Percentiles rank a stretch among this genome's conserved stretches.
Conservation (phyloP, 768 basidiomycete species). For the Lactarius pseudohatsudake region DNA sequence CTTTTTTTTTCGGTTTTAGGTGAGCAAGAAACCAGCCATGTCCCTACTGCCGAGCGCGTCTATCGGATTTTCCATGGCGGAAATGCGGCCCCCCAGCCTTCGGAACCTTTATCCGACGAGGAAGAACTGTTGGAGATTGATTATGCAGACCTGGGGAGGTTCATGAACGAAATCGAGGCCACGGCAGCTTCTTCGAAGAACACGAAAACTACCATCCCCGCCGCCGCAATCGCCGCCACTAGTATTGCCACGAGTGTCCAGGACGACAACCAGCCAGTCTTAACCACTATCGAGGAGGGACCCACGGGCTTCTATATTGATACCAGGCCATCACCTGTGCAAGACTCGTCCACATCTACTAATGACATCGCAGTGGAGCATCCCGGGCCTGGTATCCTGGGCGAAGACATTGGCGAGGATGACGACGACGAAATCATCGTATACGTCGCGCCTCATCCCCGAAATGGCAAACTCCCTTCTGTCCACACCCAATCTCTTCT, state of each 20-base stretch:
- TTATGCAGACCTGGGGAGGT: conserved; percentile 56
- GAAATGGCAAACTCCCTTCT: conserved; percentile 31
- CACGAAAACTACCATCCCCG: background rate
- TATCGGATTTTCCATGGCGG: conserved; percentile 57
- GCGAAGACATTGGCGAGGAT: conserved; percentile 36
- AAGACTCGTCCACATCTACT: background rate
- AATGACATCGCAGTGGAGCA: conserved; percentile 16
- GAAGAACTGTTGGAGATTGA: conserved; percentile 47
- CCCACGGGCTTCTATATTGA: conserved; percentile 44
- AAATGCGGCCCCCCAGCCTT: conserved; percentile 4
- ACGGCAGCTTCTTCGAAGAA: conserved; percentile 27
- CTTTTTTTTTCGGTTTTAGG: conserved; percentile 35
- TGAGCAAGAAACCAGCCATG: conserved; percentile 51
- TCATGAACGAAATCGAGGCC: conserved; percentile 45
- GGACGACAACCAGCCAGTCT: background rate
- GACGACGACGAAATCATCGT: conserved; percentile 79
- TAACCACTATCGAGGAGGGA: conserved; percentile 36
- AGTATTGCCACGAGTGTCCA: background rate
- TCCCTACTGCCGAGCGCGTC: conserved; percentile 72
- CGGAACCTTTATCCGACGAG: conserved; percentile 23
- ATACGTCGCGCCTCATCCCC: conserved; percentile 75
- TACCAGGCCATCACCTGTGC: conserved; percentile 26
- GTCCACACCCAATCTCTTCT: background rate
- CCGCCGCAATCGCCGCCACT: background rate
- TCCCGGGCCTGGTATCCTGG: conserved; percentile 15